Percentiles rank a stretch among this genome's conserved stretches.
Conservation (phyloP, 805 yeast species). For the Saccharomycopsis microspora region DNA sequence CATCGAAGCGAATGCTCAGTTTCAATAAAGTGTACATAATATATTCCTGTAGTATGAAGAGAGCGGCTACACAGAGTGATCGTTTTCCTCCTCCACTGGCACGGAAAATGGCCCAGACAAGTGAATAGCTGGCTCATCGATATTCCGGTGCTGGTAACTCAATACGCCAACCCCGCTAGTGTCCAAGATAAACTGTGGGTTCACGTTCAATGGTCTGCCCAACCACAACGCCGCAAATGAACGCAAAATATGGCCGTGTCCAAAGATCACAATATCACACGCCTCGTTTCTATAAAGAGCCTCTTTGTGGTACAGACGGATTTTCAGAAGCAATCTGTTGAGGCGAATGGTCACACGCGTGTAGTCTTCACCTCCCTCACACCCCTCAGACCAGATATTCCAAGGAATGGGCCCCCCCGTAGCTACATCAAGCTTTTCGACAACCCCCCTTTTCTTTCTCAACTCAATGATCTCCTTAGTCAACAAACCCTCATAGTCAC, state of each 20-base stretch:
- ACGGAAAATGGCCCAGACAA: constrained; percentile 76
- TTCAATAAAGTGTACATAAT: neutral
- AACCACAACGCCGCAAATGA: constrained; percentile 89
- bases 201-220: constrained; percentile 35
- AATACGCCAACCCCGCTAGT: constrained; percentile 94
- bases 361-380: constrained; percentile 78
- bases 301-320: constrained; percentile 46
- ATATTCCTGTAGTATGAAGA: neutral
- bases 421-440: constrained; percentile 14
- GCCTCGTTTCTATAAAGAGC: constrained; percentile 39
- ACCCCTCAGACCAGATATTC: constrained; percentile 88
- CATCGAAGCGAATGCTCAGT: neutral
- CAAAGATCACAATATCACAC: constrained; percentile 74
- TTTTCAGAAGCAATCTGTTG: constrained; percentile 55
- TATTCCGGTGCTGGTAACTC: constrained; percentile 76
- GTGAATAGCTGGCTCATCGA: constrained; percentile 78
- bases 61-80: constrained; percentile 1
- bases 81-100: constrained; percentile 35
- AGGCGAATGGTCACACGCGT: constrained; percentile 58
- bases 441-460: constrained; percentile 48
- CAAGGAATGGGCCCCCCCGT: constrained; percentile 29
- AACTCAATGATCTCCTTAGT: constrained; percentile 55
- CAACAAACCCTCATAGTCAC: constrained; percentile 82
- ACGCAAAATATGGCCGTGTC: constrained; percentile 89
- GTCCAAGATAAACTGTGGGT: constrained; percentile 78